phyloP scores from a whole-genome alignment of 2,329 filamentous ascomycete genomes.

The Pestalotiopsis sp. region DNA sequence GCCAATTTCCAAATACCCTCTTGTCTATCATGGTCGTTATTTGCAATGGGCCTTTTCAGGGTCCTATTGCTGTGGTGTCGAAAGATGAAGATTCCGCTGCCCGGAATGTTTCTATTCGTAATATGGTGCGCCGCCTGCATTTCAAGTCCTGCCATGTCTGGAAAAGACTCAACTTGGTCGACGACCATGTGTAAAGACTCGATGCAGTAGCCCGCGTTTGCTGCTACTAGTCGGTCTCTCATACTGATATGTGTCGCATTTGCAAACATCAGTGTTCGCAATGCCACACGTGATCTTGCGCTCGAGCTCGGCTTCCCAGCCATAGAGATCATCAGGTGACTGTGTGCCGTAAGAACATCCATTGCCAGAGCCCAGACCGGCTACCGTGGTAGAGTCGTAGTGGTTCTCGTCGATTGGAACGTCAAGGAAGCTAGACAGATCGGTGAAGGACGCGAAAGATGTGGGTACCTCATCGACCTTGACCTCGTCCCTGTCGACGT shows the following conservation, averaged over 20 bases:
- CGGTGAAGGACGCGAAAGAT: slow-evolving; percentile 30
- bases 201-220: slow-evolving; percentile 41
- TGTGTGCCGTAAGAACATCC: slow-evolving; percentile 24
- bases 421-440: slow-evolving; percentile 42
- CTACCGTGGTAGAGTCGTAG: slow-evolving; percentile 28
- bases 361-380: slow-evolving; percentile 28
- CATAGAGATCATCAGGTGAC: slow-evolving; percentile 47
- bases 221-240: slow-evolving; percentile 26
- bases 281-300: slow-evolving; percentile 28
- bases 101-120: background rate
- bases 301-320: slow-evolving; percentile 56
- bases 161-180: slow-evolving; percentile 1
- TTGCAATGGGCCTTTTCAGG: slow-evolving; percentile 14
- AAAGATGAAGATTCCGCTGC: background rate
- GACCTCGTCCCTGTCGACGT: slow-evolving; percentile 17
- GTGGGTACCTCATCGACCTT: slow-evolving; percentile 17
- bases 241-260: slow-evolving; percentile 27
- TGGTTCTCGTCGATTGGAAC: slow-evolving; percentile 29
- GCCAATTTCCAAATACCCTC: slow-evolving; percentile 8
- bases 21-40: slow-evolving; percentile 17
- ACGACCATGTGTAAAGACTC: slow-evolving; percentile 37
- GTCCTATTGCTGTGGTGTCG: slow-evolving; percentile 19
- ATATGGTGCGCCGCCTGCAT: background rate
- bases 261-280: slow-evolving; percentile 19
- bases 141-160: background rate